phyloP scores from a whole-genome alignment of 495 filamentous ascomycete species.

The Podospora pseudoanserina region DNA sequence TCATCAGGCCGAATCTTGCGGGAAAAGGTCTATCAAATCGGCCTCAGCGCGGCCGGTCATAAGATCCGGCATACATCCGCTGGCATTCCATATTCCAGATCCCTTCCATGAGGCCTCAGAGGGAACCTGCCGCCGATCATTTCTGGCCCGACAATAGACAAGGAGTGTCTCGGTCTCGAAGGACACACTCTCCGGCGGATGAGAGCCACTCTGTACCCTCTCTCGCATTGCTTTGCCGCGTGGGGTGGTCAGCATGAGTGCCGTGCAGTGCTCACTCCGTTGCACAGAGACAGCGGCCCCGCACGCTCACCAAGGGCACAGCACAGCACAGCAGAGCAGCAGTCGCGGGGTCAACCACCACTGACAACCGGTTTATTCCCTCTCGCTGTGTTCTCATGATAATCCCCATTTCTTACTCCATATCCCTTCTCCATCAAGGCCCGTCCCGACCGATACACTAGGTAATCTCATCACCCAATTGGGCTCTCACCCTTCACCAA shows the following conservation, averaged over 20 bases:
- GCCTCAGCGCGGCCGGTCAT: slow-evolving; percentile 1
- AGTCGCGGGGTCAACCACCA: background rate
- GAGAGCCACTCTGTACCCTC: background rate
- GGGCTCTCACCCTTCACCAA: background rate
- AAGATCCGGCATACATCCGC: background rate
- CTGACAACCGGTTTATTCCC: background rate
- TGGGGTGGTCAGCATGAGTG: background rate
- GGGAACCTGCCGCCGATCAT: slow-evolving; percentile 4
- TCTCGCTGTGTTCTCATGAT: background rate
- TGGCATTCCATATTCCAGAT: background rate
- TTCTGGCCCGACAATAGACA: background rate
- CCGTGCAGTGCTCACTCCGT: background rate
- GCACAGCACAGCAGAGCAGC: background rate
- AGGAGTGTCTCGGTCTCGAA: too few relatives aligned
- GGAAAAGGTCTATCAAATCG: slow-evolving; percentile 1
- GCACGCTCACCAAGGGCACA: background rate
- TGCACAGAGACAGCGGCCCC: slow-evolving; percentile 8
- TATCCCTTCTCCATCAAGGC: background rate
- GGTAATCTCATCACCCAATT: background rate
- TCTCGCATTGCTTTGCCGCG: slow-evolving; percentile 1
- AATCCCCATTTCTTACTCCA: background rate
- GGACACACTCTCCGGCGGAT: background rate
- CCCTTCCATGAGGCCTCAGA: slow-evolving; percentile 12
- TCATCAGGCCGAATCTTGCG: slow-evolving; percentile 9
- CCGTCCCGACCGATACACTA: background rate